Conservation (phyloP, 257 asterid genomes). For the Primulina tabacum region DNA sequence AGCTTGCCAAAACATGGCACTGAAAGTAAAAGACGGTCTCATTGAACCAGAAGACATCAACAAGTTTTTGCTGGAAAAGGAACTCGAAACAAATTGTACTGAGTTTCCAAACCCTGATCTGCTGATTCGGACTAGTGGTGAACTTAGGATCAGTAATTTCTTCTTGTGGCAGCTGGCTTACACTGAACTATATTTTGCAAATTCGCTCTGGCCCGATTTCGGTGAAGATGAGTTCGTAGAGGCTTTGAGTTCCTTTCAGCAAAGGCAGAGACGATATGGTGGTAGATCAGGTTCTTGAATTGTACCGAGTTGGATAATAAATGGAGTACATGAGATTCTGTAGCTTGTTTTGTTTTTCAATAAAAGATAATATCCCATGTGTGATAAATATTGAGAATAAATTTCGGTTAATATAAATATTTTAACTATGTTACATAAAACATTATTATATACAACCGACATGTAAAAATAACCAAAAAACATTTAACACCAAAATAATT, state of each 20-base stretch:
- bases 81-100: conserved; percentile 49
- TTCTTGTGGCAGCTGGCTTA: conserved; percentile 72
- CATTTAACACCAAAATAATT: too few relatives aligned
- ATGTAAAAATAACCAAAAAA: too few relatives aligned
- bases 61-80: conserved; percentile 39
- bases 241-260: conserved; percentile 52
- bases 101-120: conserved; percentile 54
- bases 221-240: conserved; percentile 51
- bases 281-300: conserved; percentile 8
- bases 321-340: too few relatives aligned
- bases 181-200: conserved; percentile 47
- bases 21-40: conserved; percentile 52
- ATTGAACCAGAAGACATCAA: conserved; percentile 47
- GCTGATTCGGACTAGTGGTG: conserved; percentile 68
- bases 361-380: too few relatives aligned
- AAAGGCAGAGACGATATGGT: conserved; percentile 59
- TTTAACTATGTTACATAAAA: too few relatives aligned
- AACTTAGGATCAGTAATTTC: conserved; percentile 63
- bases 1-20: conserved; percentile 44
- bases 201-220: conserved; percentile 64
- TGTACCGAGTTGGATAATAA: too few relatives aligned
- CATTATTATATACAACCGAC: too few relatives aligned
- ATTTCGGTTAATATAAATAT: too few relatives aligned
- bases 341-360: too few relatives aligned
- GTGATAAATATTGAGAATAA: too few relatives aligned